Evolutionary conservation across 805 yeast genomes (phyloP).

Genomic region (Metschnikowia gruessii): DNA sequence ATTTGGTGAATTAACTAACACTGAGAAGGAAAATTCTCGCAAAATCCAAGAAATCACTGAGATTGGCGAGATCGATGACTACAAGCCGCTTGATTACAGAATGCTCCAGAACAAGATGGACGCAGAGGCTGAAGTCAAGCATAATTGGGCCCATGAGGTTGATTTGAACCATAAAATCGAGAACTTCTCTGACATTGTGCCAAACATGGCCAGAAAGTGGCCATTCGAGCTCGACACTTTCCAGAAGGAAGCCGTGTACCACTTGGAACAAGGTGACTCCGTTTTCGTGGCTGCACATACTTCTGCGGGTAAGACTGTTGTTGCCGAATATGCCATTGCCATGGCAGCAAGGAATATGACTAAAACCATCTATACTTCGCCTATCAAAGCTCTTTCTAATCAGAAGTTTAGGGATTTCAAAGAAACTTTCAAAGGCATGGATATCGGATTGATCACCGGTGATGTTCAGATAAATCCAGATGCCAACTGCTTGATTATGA

Average conservation of each 20-base stretch:
- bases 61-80: slow-evolving; percentile 45
- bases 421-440: slow-evolving; percentile 72
- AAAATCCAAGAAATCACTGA: slow-evolving; percentile 9
- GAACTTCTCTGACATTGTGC: slow-evolving; percentile 84
- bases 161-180: slow-evolving; percentile 80
- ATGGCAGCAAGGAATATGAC: slow-evolving; percentile 96
- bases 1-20: neutral
- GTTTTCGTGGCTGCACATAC: slow-evolving; percentile 99
- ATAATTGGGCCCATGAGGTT: slow-evolving; percentile 93
- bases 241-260: slow-evolving; percentile 96
- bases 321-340: slow-evolving; percentile 97
- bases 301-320: slow-evolving; percentile 97
- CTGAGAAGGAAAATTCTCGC: neutral
- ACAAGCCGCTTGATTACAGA: slow-evolving; percentile 36
- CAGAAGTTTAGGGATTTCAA: slow-evolving; percentile 89
- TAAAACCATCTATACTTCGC: slow-evolving; percentile 93
- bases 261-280: slow-evolving; percentile 95
- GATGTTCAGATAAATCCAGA: slow-evolving; percentile 97
- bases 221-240: slow-evolving; percentile 93
- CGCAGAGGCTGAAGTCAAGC: slow-evolving; percentile 34
- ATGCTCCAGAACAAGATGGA: slow-evolving; percentile 24
- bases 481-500: slow-evolving; percentile 95
- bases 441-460: slow-evolving; percentile 94
- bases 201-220: slow-evolving; percentile 90
- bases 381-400: slow-evolving; percentile 86